phyloP scores from a whole-genome alignment of 768 basidiomycete species.

The Phlebiopsis gigantea region DNA sequence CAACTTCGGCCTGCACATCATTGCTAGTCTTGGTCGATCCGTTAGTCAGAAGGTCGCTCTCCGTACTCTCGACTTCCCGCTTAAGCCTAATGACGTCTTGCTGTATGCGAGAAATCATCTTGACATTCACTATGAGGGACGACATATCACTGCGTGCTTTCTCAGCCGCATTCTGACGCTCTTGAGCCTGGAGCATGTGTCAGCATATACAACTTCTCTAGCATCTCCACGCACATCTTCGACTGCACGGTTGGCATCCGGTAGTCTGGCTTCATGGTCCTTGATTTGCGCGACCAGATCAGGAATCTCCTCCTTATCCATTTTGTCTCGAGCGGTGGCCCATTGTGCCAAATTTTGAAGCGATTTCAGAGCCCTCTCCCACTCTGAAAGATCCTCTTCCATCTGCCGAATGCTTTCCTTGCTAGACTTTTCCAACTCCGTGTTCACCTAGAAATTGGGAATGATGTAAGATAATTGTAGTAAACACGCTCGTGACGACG shows the following conservation, averaged over 20 bases:
- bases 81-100: slow-evolving; percentile 54
- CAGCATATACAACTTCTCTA: too few relatives aligned
- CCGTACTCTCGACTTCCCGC: slow-evolving; percentile 57
- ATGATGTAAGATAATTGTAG: background rate
- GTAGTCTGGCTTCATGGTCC: slow-evolving; percentile 48
- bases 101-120: slow-evolving; percentile 51
- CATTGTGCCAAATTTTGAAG: slow-evolving; percentile 57
- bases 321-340: slow-evolving; percentile 46
- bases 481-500: too few relatives aligned
- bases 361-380: slow-evolving; percentile 52
- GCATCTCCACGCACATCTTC: slow-evolving; percentile 65
- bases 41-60: slow-evolving; percentile 60
- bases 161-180: too few relatives aligned
- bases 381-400: slow-evolving; percentile 45
- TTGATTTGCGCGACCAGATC: slow-evolving; percentile 56
- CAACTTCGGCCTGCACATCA: slow-evolving; percentile 78
- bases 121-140: too few relatives aligned
- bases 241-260: slow-evolving; percentile 43
- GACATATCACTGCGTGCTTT: too few relatives aligned
- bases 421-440: slow-evolving; percentile 51
- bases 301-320: slow-evolving; percentile 63
- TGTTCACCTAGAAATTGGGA: slow-evolving; percentile 47
- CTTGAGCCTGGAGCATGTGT: too few relatives aligned
- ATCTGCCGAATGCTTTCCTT: slow-evolving; percentile 40
- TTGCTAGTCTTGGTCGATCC: slow-evolving; percentile 81